Conservation (phyloP, 495 filamentous ascomycete species). For the Penicillium cinerascens region DNA sequence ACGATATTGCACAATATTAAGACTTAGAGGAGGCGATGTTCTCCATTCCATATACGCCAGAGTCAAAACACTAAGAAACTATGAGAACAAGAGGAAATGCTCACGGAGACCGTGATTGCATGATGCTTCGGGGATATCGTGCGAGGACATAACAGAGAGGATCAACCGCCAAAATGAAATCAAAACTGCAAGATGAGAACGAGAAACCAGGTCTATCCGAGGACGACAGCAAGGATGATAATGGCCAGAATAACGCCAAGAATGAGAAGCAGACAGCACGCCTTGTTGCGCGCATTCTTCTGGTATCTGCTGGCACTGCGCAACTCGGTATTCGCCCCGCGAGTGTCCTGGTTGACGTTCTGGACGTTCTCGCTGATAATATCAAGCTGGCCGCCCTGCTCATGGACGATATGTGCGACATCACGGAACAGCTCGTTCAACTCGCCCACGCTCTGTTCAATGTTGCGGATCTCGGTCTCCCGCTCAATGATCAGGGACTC, state of each 20-base stretch:
- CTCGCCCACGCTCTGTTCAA: conserved; percentile 93
- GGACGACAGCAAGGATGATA: conserved; percentile 76
- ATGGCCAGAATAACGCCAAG: conserved; percentile 83
- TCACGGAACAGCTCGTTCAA: conserved; percentile 96
- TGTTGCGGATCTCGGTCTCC: conserved; percentile 92
- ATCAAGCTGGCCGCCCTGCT: conserved; percentile 87
- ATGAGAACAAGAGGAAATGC: conserved; percentile 16
- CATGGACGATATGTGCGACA: conserved; percentile 90
- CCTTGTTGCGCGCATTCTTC: conserved; percentile 87
- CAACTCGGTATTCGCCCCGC: conserved; percentile 81
- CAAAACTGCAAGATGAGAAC: background rate
- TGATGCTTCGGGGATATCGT: conserved; percentile 31
- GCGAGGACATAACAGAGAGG: conserved; percentile 17
- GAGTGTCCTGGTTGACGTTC: conserved; percentile 71
- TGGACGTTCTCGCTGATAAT: conserved; percentile 86
- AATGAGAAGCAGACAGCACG: conserved; percentile 89
- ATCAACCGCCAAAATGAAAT: conserved; percentile 2
- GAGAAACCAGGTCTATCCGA: conserved; percentile 46
- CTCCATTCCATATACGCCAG: conserved; percentile 21
- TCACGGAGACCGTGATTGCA: conserved; percentile 3
- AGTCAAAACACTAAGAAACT: conserved; percentile 10
- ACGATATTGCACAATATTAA: conserved; percentile 30
- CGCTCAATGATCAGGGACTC: conserved; percentile 92
- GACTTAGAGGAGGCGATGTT: conserved; percentile 18
- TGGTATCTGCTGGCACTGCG: conserved; percentile 82